These are phyloP conservation scores for Tetracladium maxilliforme DNA, from an alignment of 2,329 filamentous ascomycete species.

Conservation along the genomic window DNA sequence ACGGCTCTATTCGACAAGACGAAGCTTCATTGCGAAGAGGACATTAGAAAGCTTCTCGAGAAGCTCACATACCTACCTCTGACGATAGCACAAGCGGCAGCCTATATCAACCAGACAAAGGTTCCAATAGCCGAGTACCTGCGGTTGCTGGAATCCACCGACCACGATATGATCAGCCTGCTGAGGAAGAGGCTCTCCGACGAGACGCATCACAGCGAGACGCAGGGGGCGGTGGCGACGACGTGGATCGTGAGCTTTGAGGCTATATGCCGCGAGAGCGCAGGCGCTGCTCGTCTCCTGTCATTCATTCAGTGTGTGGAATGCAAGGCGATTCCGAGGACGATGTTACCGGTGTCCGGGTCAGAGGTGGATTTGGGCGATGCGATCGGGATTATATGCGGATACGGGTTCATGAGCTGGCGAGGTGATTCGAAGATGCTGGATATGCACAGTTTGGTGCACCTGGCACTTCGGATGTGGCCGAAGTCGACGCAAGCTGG, in stretches of 20 bases:
- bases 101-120: slow-evolving; percentile 19
- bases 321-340: slow-evolving; percentile 19
- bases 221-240: slow-evolving; percentile 17
- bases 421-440: no score
- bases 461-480: no score
- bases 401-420: slow-evolving; percentile 3
- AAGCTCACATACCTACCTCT: slow-evolving; percentile 22
- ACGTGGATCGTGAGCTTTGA: slow-evolving; percentile 25
- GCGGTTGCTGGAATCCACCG: slow-evolving; percentile 10
- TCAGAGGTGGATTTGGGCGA: slow-evolving; percentile 3
- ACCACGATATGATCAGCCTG: slow-evolving; percentile 15
- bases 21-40: slow-evolving; percentile 4
- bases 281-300: slow-evolving; percentile 18
- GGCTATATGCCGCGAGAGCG: slow-evolving; percentile 14
- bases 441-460: no score
- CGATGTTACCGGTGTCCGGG: slow-evolving; percentile 3
- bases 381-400: slow-evolving; percentile 4
- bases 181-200: slow-evolving; percentile 17
- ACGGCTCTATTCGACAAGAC: slow-evolving; percentile 8
- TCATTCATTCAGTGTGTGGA: slow-evolving; percentile 23
- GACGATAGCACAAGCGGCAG: slow-evolving; percentile 22
- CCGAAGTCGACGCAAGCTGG: no score
- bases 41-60: slow-evolving; percentile 9
- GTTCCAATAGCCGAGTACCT: slow-evolving; percentile 17
- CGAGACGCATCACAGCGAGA: slow-evolving; percentile 11